phyloP scores from a whole-genome alignment of 179 eudicot genomes.

The Pouteria campechiana region DNA sequence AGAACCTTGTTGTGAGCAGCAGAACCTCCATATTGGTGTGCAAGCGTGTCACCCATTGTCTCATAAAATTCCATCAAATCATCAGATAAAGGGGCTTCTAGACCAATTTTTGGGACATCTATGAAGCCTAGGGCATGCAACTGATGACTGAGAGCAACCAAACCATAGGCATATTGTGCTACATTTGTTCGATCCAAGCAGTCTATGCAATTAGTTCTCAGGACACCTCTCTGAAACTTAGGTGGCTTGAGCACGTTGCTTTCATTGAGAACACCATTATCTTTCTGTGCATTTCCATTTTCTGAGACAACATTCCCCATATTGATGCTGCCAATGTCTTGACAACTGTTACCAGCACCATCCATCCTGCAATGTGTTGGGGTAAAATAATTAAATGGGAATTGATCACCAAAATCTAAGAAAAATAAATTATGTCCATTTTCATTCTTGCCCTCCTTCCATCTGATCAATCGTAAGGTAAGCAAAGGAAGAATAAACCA shows the following conservation, averaged over 20 bases:
- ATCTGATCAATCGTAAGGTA: too few relatives aligned
- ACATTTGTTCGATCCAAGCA: conserved; percentile 96
- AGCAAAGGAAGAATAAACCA: too few relatives aligned
- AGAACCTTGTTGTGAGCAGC: conserved; percentile 94
- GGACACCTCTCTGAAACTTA: conserved; percentile 65
- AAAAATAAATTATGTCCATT: too few relatives aligned
- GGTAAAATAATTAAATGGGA: too few relatives aligned
- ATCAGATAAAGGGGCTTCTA: conserved; percentile 62
- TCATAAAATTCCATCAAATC: conserved; percentile 72
- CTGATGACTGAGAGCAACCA: conserved; percentile 79
- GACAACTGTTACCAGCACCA: background rate
- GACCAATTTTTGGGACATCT: conserved; percentile 48
- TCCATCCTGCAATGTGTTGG: conserved; percentile 1
- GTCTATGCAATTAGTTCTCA: conserved; percentile 91
- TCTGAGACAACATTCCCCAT: too few relatives aligned
- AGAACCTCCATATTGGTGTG: conserved; percentile 93
- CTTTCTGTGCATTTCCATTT: conserved; percentile 7
- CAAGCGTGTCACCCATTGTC: conserved; percentile 93
- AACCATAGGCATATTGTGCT: conserved; percentile 95
- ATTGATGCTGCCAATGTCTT: too few relatives aligned
- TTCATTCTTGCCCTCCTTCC: too few relatives aligned
- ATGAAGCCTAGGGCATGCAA: conserved; percentile 52
- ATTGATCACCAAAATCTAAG: too few relatives aligned
- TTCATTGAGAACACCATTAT: conserved; percentile 19
- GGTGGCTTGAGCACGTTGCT: conserved; percentile 24